Base-by-base conservation (phyloP, 148 eudicot species). In the Mesembryanthemum crystallinum region DNA sequence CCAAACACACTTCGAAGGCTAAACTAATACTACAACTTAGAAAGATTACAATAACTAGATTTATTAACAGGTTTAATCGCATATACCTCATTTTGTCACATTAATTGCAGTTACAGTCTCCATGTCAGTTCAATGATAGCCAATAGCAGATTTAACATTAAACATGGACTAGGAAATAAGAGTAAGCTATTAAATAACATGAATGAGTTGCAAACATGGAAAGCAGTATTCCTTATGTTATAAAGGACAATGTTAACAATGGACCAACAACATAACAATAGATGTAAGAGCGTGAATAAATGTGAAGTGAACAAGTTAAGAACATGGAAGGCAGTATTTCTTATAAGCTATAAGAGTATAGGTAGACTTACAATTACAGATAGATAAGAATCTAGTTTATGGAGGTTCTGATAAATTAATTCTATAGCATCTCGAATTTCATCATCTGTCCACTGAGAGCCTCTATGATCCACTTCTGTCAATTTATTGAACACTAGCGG, bases 401-500 rank as follows among this genome's bases (percentile, higher is more conserved):
- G 82, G 51, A 96, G 89, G 79, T 92, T 96, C 77, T 84, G 88
- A 77, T 90, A 83, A 25, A 96, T 81, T 76, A 84, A 45, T 69
- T 86, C 85, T 74, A 87, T 80, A 64, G 96, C 94, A 85, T 91
- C 88, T 73, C 86, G 76, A 77, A 86, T 85, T 79, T 91, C 94
- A 77, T 81, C 84, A 62, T 90, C 97, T 47, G 93, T 88, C 96
- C 96, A 91, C 75, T 89, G 89, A 71, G 88, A 83, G 23, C 79
- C 92, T 84, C 87, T 91, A 71, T 80, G 84, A 64, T 80, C 85
- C 66, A 84, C 87, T 83, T 86, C 93, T 66, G 89, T 86, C 74
- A 87, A 82, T 81, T 89, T 89, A 71, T 82, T 88, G 77, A 92
- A 89, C 73, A 82, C 76, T 45, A 87, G 67, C 32, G 89, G 81